Evolutionary conservation across 2,329 filamentous ascomycete species (phyloP).

Genomic region (Chalaropsis ovoidea): DNA sequence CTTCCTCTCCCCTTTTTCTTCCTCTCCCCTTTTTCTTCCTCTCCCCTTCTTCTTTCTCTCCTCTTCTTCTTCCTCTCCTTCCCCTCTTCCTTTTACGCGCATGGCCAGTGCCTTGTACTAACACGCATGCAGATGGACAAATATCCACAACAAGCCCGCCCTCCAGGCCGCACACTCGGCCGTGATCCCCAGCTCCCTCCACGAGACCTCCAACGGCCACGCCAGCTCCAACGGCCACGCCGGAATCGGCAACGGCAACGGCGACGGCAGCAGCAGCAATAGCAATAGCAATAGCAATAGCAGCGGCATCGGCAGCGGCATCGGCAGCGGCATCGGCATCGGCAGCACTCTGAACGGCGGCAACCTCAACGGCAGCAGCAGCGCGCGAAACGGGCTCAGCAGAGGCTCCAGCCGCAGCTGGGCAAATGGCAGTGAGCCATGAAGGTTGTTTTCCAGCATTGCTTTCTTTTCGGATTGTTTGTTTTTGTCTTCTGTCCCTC

Average conservation of each 20-base stretch:
- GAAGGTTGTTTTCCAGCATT: neutral
- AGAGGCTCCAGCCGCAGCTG: neutral
- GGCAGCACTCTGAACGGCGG: neutral
- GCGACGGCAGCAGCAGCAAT: neutral
- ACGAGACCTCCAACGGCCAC: neutral
- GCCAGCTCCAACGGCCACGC: neutral
- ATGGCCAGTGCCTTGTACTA: too few species aligned
- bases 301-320: neutral
- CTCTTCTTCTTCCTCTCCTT: too few species aligned
- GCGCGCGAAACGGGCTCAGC: neutral
- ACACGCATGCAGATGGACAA: slow-evolving; percentile 1
- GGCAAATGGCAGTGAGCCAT: slow-evolving; percentile 1
- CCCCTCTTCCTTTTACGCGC: neutral
- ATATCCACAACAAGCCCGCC: neutral
- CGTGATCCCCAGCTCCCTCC: neutral
- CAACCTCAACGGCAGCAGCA: neutral
- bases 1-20: neutral
- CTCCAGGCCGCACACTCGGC: neutral
- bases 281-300: too few species aligned
- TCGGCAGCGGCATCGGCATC: neutral
- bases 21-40: neutral
- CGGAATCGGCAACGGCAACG: neutral
- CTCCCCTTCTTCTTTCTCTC: neutral
- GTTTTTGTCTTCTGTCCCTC: neutral
- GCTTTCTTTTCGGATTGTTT: neutral